phyloP scores from a whole-genome alignment of 2,329 filamentous ascomycete species.

The Sarocladiaceae sp. region DNA sequence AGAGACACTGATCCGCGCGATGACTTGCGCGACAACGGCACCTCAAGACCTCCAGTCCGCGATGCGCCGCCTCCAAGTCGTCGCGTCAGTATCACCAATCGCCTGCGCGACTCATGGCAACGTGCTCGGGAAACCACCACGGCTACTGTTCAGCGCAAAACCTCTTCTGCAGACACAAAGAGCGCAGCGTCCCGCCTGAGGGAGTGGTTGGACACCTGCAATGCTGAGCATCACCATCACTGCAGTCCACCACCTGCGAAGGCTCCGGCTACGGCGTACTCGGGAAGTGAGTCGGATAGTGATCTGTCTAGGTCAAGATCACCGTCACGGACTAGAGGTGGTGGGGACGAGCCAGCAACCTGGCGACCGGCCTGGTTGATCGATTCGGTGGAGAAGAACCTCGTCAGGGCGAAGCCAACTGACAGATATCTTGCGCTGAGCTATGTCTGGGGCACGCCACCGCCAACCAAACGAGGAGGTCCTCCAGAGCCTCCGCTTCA shows the following conservation, averaged over 20 bases:
- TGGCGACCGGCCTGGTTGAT: conserved; percentile 38
- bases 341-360: conserved; percentile 17
- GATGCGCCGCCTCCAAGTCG: conserved; percentile 26
- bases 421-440: conserved; percentile 42
- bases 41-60: background rate
- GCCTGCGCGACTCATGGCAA: conserved; percentile 30
- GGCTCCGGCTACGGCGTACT: background rate
- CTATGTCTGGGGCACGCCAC: conserved; percentile 36
- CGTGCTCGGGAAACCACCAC: conserved; percentile 25
- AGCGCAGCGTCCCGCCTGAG: conserved; percentile 34
- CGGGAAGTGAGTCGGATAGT: conserved; percentile 4
- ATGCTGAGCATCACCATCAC: conserved; percentile 35
- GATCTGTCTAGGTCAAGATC: conserved; percentile 16
- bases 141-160: conserved; percentile 23
- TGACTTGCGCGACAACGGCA: background rate
- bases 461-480: conserved; percentile 13
- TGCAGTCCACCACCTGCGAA: conserved; percentile 21
- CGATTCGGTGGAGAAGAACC: conserved; percentile 32
- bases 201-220: conserved; percentile 40
- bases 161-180: conserved; percentile 25
- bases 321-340: background rate
- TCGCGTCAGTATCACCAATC: conserved; percentile 37
- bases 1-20: conserved; percentile 4
- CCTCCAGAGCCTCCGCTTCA: conserved; percentile 23
- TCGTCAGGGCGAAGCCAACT: conserved; percentile 32